Evolutionary conservation across 202 grass and related monocot species (phyloP).

Genomic region (Panicum hallii): DNA sequence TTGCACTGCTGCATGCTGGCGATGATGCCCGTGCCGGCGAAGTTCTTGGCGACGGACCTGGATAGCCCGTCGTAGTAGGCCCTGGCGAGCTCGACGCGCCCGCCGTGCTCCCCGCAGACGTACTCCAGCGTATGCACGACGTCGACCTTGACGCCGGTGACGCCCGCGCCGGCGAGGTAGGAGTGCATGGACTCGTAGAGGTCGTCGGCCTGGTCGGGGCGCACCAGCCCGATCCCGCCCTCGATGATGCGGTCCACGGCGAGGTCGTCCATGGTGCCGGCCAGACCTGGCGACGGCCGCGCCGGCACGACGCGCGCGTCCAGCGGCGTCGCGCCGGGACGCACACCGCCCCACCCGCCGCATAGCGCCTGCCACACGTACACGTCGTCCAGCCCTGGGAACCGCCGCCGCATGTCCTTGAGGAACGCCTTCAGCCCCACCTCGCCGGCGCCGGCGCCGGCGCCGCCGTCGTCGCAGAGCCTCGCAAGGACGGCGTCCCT

Average conservation of each 20-base stretch:
- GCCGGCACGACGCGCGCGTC: conserved; percentile 27
- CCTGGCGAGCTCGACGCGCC: conserved; percentile 67
- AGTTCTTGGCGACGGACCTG: conserved; percentile 49
- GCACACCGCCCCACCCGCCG: conserved; percentile 54
- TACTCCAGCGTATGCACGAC: conserved; percentile 62
- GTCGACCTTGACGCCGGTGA: conserved; percentile 62
- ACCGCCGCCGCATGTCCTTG: conserved; percentile 45
- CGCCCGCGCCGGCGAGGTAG: conserved; percentile 44
- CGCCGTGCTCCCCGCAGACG: conserved; percentile 57
- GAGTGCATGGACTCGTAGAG: conserved; percentile 57
- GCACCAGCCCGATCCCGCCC: conserved; percentile 50
- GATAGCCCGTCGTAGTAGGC: conserved; percentile 60
- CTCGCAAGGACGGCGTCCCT: background rate
- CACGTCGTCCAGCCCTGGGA: conserved; percentile 54
- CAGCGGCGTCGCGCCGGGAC: conserved; percentile 25
- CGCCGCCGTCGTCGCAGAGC: background rate
- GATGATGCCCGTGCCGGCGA: conserved; percentile 59
- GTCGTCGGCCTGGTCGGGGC: conserved; percentile 30
- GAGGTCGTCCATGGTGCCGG: conserved; percentile 62
- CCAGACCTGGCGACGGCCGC: conserved; percentile 40
- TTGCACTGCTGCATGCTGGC: conserved; percentile 84
- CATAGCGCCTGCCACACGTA: conserved; percentile 66
- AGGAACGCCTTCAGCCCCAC: conserved; percentile 55
- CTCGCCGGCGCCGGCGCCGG: background rate
- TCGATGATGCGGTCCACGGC: conserved; percentile 55